phyloP scores from a whole-genome alignment of 805 yeast species.

The Myxozyma monticola region DNA sequence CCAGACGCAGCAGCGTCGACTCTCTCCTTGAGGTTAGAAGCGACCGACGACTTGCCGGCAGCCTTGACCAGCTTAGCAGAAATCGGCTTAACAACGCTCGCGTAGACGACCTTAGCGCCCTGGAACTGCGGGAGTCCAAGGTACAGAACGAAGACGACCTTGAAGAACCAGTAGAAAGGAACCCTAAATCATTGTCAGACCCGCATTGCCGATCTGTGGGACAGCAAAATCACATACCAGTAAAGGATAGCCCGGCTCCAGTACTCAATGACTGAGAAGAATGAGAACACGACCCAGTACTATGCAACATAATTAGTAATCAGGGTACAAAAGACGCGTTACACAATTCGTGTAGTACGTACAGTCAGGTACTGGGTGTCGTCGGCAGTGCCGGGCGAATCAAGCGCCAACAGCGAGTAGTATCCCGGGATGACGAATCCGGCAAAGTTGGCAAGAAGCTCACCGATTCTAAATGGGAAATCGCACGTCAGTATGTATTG shows the following conservation, averaged over 20 bases:
- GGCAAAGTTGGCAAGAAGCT: slow-evolving; percentile 86
- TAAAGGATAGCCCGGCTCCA: slow-evolving; percentile 91
- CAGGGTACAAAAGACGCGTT: too few species aligned
- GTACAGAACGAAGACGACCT: slow-evolving; percentile 83
- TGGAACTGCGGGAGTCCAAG: slow-evolving; percentile 84
- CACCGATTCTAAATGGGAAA: slow-evolving; percentile 57
- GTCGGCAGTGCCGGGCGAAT: slow-evolving; percentile 65
- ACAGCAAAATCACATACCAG: slow-evolving; percentile 49
- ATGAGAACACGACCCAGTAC: slow-evolving; percentile 98
- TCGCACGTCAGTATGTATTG: slow-evolving; percentile 84
- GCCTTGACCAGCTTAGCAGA: slow-evolving; percentile 24
- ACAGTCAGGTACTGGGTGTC: slow-evolving; percentile 71
- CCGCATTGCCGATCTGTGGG: not conserved
- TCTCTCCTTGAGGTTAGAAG: slow-evolving; percentile 37
- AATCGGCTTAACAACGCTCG: slow-evolving; percentile 47
- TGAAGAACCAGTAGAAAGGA: slow-evolving; percentile 94
- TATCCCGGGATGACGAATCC: slow-evolving; percentile 91
- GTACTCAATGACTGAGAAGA: slow-evolving; percentile 86
- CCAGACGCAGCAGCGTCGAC: slow-evolving; percentile 35
- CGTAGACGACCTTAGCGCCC: slow-evolving; percentile 79
- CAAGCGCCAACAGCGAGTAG: slow-evolving; percentile 79
- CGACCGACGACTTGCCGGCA: slow-evolving; percentile 13
- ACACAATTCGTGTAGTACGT: too few species aligned
- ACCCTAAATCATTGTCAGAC: slow-evolving; percentile 37
- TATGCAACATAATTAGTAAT: slow-evolving; percentile 1